phyloP scores from a whole-genome alignment of 495 filamentous ascomycete genomes.

The Neurospora africana region DNA sequence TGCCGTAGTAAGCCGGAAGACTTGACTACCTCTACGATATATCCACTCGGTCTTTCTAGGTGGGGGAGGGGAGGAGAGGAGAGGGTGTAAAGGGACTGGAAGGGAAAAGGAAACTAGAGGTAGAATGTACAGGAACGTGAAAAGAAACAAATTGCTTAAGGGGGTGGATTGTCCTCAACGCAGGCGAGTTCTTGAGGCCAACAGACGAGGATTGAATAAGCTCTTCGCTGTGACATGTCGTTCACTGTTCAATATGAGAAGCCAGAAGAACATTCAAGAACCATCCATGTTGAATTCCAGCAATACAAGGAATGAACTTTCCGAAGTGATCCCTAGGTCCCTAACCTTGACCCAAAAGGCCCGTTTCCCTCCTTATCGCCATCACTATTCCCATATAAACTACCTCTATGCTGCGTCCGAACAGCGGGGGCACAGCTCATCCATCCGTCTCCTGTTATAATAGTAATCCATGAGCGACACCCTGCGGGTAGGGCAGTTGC shows the following conservation, averaged over 20 bases:
- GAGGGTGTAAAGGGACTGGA: not conserved
- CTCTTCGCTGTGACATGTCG: not conserved
- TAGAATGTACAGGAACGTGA: not conserved
- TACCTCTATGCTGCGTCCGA: too few species aligned
- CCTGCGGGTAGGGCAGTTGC: not conserved
- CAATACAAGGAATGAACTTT: not conserved
- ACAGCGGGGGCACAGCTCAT: not conserved
- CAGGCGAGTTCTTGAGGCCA: not conserved
- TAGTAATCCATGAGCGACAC: too few species aligned
- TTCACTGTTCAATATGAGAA: not conserved
- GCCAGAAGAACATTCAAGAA: rapidly evolving
- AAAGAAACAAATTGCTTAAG: not conserved
- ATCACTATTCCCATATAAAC: too few species aligned
- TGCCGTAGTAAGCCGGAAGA: not conserved
- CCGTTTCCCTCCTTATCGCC: not conserved
- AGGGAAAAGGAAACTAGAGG: not conserved
- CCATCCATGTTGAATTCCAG: not conserved
- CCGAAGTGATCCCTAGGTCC: not conserved
- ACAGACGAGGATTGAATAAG: not conserved
- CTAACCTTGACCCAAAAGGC: not conserved
- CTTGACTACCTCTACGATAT: not conserved
- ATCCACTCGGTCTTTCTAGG: not conserved
- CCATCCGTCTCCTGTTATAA: too few species aligned
- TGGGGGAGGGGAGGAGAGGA: not conserved
- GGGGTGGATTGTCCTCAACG: not conserved